phyloP scores from a whole-genome alignment of 1,139 yeast species.

The Barnettozyma hawaiiensis region DNA sequence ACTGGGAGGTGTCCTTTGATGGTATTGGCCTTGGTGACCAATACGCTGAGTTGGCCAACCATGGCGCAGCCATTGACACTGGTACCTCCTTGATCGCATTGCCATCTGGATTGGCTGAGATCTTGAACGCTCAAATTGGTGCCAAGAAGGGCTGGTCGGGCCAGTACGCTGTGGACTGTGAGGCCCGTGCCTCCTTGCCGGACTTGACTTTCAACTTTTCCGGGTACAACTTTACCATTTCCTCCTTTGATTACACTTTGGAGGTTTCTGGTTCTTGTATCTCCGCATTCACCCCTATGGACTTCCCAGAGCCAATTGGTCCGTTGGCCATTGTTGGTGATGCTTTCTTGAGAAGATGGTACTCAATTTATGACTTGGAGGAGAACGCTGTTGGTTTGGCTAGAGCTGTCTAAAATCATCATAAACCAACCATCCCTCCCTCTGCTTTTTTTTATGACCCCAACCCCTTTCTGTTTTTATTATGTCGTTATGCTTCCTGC shows the following conservation, averaged over 20 bases:
- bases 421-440: no score
- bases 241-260: constrained; percentile 85
- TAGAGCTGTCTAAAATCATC: constrained; percentile 49
- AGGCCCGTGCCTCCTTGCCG: constrained; percentile 72
- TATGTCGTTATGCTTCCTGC: neutral
- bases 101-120: constrained; percentile 93
- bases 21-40: constrained; percentile 90
- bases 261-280: constrained; percentile 93
- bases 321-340: constrained; percentile 96
- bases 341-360: constrained; percentile 91
- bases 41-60: constrained; percentile 69
- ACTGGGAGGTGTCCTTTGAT: constrained; percentile 96
- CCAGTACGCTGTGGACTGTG: constrained; percentile 91
- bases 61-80: constrained; percentile 98
- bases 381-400: constrained; percentile 94
- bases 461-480: neutral
- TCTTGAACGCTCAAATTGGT: constrained; percentile 90
- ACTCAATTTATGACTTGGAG: constrained; percentile 87
- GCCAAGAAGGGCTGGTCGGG: constrained; percentile 97
- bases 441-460: neutral
- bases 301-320: constrained; percentile 94
- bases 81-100: constrained; percentile 95
- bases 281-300: constrained; percentile 95
- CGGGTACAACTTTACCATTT: constrained; percentile 85
- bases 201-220: constrained; percentile 84